Conservation (phyloP, 2,329 filamentous ascomycete species). For the Xylariaceae sp. region DNA sequence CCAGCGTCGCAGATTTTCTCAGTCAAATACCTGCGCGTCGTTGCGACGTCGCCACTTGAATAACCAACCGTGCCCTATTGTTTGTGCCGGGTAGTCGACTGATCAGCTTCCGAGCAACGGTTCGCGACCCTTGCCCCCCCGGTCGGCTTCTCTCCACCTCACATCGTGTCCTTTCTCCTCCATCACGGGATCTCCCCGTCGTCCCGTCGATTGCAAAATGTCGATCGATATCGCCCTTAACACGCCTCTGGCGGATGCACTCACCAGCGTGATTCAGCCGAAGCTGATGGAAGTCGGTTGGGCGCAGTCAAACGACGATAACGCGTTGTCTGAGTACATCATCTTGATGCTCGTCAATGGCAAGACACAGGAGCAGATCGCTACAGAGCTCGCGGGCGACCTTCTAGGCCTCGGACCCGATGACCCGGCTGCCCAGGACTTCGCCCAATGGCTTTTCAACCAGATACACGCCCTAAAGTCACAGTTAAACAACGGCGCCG, state of each 20-base stretch:
- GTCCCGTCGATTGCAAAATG: conserved; percentile 59
- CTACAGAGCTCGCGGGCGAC: conserved; percentile 80
- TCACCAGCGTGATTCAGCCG: conserved; percentile 77
- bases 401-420: conserved; percentile 77
- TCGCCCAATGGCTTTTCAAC: conserved; percentile 89
- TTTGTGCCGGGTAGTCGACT: conserved; percentile 11
- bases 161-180: not conserved
- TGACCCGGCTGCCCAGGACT: conserved; percentile 75
- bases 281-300: conserved; percentile 92
- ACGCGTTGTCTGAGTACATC: conserved; percentile 89
- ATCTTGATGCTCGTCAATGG: conserved; percentile 95
- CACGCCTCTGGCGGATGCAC: conserved; percentile 77
- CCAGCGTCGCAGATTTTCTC: conserved; percentile 1
- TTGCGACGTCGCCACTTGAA: conserved; percentile 14
- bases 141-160: not conserved
- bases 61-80: conserved; percentile 1
- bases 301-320: conserved; percentile 65
- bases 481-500: conserved; percentile 50
- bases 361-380: conserved; percentile 86
- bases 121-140: conserved; percentile 4
- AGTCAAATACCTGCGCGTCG: conserved; percentile 10
- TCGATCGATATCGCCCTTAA: conserved; percentile 69
- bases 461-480: conserved; percentile 66
- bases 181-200: not conserved
- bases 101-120: conserved; percentile 1